Conservation (phyloP, 371 early-diverging fungal genomes). For the Catenaria anguillulae region DNA sequence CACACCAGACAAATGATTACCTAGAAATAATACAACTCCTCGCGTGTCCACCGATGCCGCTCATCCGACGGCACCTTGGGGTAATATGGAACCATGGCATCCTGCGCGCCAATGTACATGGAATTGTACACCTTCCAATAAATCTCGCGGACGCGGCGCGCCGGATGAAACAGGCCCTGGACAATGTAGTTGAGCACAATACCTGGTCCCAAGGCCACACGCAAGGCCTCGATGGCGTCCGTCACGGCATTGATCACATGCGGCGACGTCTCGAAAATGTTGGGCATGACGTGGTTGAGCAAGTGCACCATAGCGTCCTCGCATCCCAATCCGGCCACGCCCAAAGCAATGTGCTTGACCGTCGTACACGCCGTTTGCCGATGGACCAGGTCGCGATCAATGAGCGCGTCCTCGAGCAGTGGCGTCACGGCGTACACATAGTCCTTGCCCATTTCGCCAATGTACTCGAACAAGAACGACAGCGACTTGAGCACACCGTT, state of each 20-base stretch:
- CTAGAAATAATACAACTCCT: constrained; percentile 34
- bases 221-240: constrained; percentile 88
- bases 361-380: constrained; percentile 91
- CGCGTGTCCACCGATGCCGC: constrained; percentile 51
- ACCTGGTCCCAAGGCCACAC: constrained; percentile 76
- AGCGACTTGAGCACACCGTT: constrained; percentile 93
- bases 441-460: constrained; percentile 91
- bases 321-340: constrained; percentile 77
- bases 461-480: constrained; percentile 92
- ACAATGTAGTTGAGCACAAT: constrained; percentile 66
- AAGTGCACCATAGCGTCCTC: constrained; percentile 88
- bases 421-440: constrained; percentile 91
- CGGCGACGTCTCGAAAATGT: constrained; percentile 91
- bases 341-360: constrained; percentile 83
- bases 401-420: constrained; percentile 89
- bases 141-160: constrained; percentile 83
- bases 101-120: constrained; percentile 83
- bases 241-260: constrained; percentile 94
- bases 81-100: constrained; percentile 76
- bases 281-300: constrained; percentile 93
- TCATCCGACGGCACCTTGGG: constrained; percentile 75
- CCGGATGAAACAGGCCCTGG: constrained; percentile 92
- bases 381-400: constrained; percentile 94
- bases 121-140: constrained; percentile 97
- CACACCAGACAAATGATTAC: not conserved